Evolutionary conservation across 148 eudicot species (phyloP).

Genomic region (Simmondsia chinensis): DNA sequence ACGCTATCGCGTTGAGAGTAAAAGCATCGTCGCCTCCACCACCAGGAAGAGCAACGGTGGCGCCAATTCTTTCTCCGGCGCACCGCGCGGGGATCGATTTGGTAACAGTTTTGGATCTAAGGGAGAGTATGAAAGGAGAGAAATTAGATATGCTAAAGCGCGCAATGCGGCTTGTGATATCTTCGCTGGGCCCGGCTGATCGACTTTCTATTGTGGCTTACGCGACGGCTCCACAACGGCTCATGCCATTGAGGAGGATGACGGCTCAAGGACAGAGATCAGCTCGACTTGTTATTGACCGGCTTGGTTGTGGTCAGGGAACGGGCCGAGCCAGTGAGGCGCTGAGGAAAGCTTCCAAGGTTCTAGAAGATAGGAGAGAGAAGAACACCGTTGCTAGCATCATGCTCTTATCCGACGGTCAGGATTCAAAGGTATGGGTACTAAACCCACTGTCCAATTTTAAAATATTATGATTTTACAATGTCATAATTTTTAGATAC

Average conservation of each 20-base stretch:
- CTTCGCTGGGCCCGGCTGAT: conserved; percentile 47
- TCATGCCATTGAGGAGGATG: conserved; percentile 40
- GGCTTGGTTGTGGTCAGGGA: conserved; percentile 32
- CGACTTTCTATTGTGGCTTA: conserved; percentile 38
- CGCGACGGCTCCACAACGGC: conserved; percentile 32
- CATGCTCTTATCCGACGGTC: conserved; percentile 47
- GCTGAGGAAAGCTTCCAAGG: conserved; percentile 29
- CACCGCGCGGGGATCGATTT: conserved; percentile 76
- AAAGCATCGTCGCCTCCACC: conserved; percentile 47
- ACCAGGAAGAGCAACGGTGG: conserved; percentile 4
- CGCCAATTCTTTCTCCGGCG: conserved; percentile 12
- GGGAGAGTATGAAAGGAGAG: conserved; percentile 35
- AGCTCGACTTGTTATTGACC: conserved; percentile 40
- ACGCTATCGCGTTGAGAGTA: conserved; percentile 50
- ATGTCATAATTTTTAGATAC: no score
- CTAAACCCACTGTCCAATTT: no score
- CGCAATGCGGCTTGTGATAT: conserved; percentile 45
- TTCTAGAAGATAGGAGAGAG: conserved; percentile 46
- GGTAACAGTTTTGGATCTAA: conserved; percentile 56
- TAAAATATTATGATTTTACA: no score
- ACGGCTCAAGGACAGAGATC: conserved; percentile 36
- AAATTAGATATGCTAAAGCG: conserved; percentile 49
- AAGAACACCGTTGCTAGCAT: conserved; percentile 49
- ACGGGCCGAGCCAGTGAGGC: conserved; percentile 35
- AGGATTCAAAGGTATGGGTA: no score